Evolutionary conservation across 495 filamentous ascomycete genomes (phyloP), one percentile per base, ranked within the genome.

Genomic region (Trichocladium antarcticum): DNA sequence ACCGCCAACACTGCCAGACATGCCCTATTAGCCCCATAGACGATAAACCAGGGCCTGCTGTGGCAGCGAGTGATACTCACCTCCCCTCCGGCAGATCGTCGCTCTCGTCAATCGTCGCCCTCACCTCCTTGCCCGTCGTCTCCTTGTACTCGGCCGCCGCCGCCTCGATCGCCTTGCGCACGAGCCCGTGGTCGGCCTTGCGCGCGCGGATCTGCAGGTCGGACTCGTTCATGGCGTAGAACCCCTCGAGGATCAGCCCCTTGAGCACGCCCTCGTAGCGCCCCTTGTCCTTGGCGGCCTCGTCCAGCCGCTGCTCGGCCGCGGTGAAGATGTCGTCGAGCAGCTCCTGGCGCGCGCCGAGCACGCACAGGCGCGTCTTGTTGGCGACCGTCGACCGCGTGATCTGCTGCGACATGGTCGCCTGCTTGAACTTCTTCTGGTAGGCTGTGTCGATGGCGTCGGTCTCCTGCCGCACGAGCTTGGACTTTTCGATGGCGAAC

Each of bases 351-450:
- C 87, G 77, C 12, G 86, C 82, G 36, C 74, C 74, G 31, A 99
- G 82, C 36, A 99, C 81, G 56, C 84, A 83, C 59, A 99, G 76
- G 35, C 93, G 81, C 42, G 87, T 88, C 72, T 92, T 89, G 78
- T 99, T 99, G 68, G 89, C 78, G 35, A 97, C 78, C 40, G 87
- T 97, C 34, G 87, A 95, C 53, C 83, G 83, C 36, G 87, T 89
- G 71, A 96, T 96, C 73, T 97, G 93, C 77, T 97, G 93, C 42
- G 85, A 84, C 83, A 96, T 95, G 69, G 82, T 74, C 49, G 90
- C 89, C 68, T 89, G 83, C 78, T 95, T 99, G 80, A 89, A 89
- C 73, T 95, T 95, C 79, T 96, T 96, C 68, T 87, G 82, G 80
- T 95, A 97, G 47, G 78, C 70, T 42, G 75, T 70, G 74, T 99